These are phyloP conservation scores for Chaetoscypha palmicola DNA, from an alignment of 2,329 filamentous ascomycete genomes.

Conservation along the genomic window DNA sequence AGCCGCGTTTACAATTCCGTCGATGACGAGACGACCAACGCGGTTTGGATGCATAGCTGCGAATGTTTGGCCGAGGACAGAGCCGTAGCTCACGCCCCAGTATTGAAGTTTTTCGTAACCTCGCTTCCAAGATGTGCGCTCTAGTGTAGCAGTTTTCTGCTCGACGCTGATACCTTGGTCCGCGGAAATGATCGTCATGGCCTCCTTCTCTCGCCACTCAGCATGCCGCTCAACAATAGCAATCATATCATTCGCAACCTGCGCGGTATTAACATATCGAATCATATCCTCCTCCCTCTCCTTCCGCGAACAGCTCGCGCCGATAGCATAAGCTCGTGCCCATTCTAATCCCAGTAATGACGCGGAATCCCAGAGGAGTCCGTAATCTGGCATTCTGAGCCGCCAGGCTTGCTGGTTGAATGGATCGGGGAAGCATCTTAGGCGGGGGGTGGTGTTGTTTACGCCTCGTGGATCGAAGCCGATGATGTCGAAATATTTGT, in stretches of 20 bases:
- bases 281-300: too few relatives aligned
- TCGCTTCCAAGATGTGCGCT: neutral
- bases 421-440: constrained; percentile 31
- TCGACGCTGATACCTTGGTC: too few relatives aligned
- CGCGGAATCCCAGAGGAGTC: neutral
- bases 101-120: neutral
- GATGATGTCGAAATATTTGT: constrained; percentile 33
- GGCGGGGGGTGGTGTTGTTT: constrained; percentile 30
- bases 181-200: too few relatives aligned
- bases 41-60: constrained; percentile 36
- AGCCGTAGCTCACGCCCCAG: neutral
- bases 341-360: too few relatives aligned
- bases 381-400: neutral
- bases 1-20: constrained; percentile 19
- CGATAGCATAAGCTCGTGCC: too few relatives aligned
- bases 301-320: too few relatives aligned
- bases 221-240: too few relatives aligned
- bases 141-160: neutral
- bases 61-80: constrained; percentile 33
- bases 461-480: constrained; percentile 37
- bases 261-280: too few relatives aligned
- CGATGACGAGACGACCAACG: constrained; percentile 35
- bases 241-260: too few relatives aligned
- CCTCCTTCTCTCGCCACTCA: too few relatives aligned
- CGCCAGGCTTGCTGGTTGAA: neutral